These are phyloP conservation scores for Mallotus nudiflorus DNA, from an alignment of 345 rosid species.

Conservation along the genomic window DNA sequence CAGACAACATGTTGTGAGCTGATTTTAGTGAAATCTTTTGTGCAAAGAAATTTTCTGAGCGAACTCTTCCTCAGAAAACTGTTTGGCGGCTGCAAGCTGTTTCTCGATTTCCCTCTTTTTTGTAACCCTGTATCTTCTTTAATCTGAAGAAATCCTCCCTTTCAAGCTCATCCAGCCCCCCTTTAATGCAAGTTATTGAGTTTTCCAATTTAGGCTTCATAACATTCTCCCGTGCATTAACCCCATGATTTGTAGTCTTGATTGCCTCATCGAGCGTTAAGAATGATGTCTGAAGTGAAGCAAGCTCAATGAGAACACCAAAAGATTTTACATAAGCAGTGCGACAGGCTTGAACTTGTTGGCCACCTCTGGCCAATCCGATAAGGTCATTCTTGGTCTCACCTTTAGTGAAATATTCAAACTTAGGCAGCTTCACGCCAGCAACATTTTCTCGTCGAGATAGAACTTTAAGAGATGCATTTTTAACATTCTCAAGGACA, in stretches of 20 bases:
- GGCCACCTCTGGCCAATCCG: constrained; percentile 94
- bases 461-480: constrained; percentile 76
- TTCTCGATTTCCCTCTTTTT: constrained; percentile 74
- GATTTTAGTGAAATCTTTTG: constrained; percentile 63
- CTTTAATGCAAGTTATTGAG: constrained; percentile 77
- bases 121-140: constrained; percentile 85
- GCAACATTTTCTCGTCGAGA: constrained; percentile 81
- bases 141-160: constrained; percentile 91
- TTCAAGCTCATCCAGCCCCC: constrained; percentile 91
- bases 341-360: constrained; percentile 86
- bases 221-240: constrained; percentile 87
- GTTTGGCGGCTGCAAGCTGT: constrained; percentile 49
- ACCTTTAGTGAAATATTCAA: constrained; percentile 75
- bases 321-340: constrained; percentile 84
- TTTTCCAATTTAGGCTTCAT: constrained; percentile 89
- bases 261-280: constrained; percentile 92
- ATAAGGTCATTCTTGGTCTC: constrained; percentile 91
- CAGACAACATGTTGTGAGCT: constrained; percentile 60
- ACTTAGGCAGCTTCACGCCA: constrained; percentile 89
- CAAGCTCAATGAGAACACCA: constrained; percentile 90
- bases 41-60: constrained; percentile 70
- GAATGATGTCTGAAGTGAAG: constrained; percentile 92
- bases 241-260: constrained; percentile 92
- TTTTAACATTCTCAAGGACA: constrained; percentile 81
- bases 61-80: constrained; percentile 67